phyloP scores from a whole-genome alignment of 805 yeast genomes.

The Candida ulmi region DNA sequence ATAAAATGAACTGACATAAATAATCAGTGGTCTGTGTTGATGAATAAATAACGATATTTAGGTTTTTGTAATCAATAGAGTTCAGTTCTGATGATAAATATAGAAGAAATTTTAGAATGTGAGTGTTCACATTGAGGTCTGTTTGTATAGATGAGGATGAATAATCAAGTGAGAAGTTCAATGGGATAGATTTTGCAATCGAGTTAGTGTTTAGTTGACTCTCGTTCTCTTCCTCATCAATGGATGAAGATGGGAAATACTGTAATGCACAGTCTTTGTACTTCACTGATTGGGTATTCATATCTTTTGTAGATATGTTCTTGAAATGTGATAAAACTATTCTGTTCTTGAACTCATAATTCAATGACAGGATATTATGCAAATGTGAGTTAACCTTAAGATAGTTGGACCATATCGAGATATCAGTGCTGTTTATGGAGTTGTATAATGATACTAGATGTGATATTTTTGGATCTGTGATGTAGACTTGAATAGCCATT shows the following conservation, averaged over 20 bases:
- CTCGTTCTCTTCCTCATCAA: too few relatives aligned
- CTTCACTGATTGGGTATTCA: slow-evolving; percentile 10
- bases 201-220: too few relatives aligned
- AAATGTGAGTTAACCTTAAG: slow-evolving; percentile 9
- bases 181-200: slow-evolving; percentile 27
- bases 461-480: slow-evolving; percentile 15
- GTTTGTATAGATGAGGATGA: slow-evolving; percentile 17
- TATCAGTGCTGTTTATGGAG: slow-evolving; percentile 17
- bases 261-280: slow-evolving; percentile 19
- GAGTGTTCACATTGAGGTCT: slow-evolving; percentile 19
- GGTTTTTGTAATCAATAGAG: slow-evolving; percentile 33
- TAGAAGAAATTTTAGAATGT: slow-evolving; percentile 24
- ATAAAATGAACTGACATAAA: slow-evolving; percentile 37
- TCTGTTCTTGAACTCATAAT: slow-evolving; percentile 16
- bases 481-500: slow-evolving; percentile 38
- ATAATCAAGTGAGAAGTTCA: slow-evolving; percentile 19
- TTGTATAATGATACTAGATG: slow-evolving; percentile 19
- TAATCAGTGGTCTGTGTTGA: slow-evolving; percentile 32
- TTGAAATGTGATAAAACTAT: slow-evolving; percentile 17
- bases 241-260: slow-evolving; percentile 25
- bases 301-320: slow-evolving; percentile 13
- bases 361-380: slow-evolving; percentile 12
- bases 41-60: slow-evolving; percentile 34
- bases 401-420: slow-evolving; percentile 17
- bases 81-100: slow-evolving; percentile 28